Percentiles rank a stretch among this genome's conserved stretches.
Evolutionary conservation across 1,284 basidiomycete genomes (phyloP).

Genomic region (Ceratobasidium papillatum): DNA sequence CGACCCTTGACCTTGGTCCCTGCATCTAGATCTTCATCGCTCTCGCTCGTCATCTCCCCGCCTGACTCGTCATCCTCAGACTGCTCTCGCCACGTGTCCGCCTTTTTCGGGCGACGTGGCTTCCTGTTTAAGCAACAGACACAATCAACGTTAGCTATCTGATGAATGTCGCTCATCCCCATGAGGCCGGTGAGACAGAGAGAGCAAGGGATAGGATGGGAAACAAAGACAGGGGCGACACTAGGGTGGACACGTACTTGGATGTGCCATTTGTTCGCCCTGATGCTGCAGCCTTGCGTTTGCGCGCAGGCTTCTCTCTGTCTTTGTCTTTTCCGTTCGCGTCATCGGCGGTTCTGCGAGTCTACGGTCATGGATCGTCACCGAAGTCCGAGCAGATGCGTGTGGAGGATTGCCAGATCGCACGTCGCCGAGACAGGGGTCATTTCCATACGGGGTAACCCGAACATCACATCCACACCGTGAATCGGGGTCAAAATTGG

Average conservation of each 20-base stretch:
- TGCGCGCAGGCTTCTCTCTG: conserved; percentile 40
- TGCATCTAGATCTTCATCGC: conserved; percentile 38
- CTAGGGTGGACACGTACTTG: conserved; percentile 25
- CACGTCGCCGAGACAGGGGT: neutral
- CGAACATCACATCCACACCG: neutral
- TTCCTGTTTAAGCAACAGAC: neutral
- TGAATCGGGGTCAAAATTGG: neutral
- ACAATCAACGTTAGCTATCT: conserved; percentile 21
- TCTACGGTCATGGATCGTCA: conserved; percentile 28
- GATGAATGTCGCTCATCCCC: conserved; percentile 26
- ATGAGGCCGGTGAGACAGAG: conserved; percentile 7
- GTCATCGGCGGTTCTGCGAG: conserved; percentile 38
- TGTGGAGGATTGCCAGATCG: conserved; percentile 9
- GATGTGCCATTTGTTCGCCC: conserved; percentile 40
- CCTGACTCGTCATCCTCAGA: conserved; percentile 44
- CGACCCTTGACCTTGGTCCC: neutral
- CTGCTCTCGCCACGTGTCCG: conserved; percentile 30
- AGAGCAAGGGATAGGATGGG: neutral
- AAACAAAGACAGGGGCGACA: neutral
- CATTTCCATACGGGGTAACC: conserved; percentile 15
- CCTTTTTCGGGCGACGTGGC: conserved; percentile 40
- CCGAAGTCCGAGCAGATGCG: neutral
- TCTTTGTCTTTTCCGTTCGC: conserved; percentile 26
- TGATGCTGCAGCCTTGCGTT: conserved; percentile 40
- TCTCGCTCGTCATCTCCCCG: conserved; percentile 40